These are phyloP conservation scores for Porcisia hertigi DNA, from an alignment of 208 protist species.

Conservation along the genomic window DNA sequence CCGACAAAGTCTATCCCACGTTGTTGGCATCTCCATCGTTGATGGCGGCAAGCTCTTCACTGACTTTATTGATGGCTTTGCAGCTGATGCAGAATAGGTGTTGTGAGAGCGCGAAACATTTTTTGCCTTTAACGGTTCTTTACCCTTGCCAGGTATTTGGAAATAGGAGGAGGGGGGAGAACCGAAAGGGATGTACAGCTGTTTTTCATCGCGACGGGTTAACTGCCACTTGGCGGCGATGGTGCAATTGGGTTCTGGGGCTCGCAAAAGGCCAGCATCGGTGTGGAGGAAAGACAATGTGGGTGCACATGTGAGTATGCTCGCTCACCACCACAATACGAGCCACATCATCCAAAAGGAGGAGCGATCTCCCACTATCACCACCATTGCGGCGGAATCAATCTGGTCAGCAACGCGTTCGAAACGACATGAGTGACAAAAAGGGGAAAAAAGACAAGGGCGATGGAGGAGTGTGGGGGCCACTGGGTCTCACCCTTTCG, in stretches of 20 bases:
- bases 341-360: no score
- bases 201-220: background rate
- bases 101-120: constrained; percentile 21
- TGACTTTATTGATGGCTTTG: constrained; percentile 24
- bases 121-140: background rate
- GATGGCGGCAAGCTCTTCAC: background rate
- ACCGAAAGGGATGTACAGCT: background rate
- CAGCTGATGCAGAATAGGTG: constrained; percentile 33
- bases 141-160: no score
- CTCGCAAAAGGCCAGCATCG: background rate
- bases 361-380: background rate
- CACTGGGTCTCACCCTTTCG: background rate
- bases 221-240: background rate
- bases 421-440: background rate
- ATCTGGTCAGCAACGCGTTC: background rate
- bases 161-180: no score
- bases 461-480: background rate
- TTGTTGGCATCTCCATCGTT: background rate
- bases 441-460: background rate
- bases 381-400: background rate
- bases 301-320: background rate
- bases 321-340: background rate
- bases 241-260: background rate
- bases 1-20: no score
- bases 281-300: background rate